phyloP scores from a whole-genome alignment of 805 yeast genomes.

The Spathaspora arborariae region DNA sequence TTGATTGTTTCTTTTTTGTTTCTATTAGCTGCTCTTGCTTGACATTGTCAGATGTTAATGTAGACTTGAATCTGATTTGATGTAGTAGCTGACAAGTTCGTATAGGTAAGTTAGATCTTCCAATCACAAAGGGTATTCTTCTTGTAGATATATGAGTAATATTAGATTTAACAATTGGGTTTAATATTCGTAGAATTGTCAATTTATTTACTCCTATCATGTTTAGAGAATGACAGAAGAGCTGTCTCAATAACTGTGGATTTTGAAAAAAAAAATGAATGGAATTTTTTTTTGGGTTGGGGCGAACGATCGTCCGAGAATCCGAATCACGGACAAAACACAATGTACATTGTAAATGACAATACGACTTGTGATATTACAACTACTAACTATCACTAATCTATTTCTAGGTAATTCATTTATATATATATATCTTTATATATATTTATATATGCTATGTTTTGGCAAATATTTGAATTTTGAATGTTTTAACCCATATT shows the following conservation, averaged over 20 bases:
- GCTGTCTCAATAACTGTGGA: neutral
- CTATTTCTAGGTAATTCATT: too few relatives aligned
- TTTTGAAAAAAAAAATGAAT: neutral
- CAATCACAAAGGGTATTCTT: neutral
- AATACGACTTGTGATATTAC: too few relatives aligned
- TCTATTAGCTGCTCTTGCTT: neutral
- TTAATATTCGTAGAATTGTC: conserved; percentile 1
- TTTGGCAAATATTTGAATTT: too few relatives aligned
- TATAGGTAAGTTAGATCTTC: neutral
- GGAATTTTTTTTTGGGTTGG: neutral
- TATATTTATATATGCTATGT: too few relatives aligned
- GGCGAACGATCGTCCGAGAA: conserved; percentile 1
- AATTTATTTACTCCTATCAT: conserved; percentile 2
- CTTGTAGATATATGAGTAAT: neutral
- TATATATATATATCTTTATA: too few relatives aligned
- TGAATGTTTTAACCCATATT: too few relatives aligned
- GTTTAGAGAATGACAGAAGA: neutral
- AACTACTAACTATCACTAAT: too few relatives aligned
- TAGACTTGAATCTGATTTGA: conserved; percentile 1
- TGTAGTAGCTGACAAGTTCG: neutral
- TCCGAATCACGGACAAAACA: neutral
- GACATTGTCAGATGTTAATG: neutral
- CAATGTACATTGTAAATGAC: too few relatives aligned
- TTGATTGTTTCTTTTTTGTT: neutral
- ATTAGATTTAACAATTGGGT: neutral